Percentiles rank a stretch among this genome's conserved stretches.
These are phyloP conservation scores for Alternaria conjuncta DNA, from an alignment of 2,329 filamentous ascomycete species.

Conservation along the genomic window DNA sequence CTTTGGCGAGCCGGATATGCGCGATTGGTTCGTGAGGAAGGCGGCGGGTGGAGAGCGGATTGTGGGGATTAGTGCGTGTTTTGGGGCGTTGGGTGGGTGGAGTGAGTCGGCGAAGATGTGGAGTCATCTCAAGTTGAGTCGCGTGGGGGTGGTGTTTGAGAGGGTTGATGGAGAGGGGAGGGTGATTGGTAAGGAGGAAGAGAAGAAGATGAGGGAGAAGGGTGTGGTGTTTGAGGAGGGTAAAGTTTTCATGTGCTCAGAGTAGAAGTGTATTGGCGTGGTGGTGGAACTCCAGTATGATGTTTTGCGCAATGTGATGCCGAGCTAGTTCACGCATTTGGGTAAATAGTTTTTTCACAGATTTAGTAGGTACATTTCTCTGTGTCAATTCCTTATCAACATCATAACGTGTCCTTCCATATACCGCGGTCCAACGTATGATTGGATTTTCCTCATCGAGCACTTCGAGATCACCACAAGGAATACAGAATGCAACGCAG, in stretches of 20 bases:
- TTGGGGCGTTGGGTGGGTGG: conserved; percentile 16
- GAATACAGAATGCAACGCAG: background rate
- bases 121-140: conserved; percentile 12
- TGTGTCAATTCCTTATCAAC: fast-evolving
- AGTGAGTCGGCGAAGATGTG: conserved; percentile 9
- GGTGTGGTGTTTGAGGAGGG: background rate
- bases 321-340: background rate
- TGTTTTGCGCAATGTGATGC: background rate
- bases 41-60: conserved; percentile 15
- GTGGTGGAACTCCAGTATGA: background rate
- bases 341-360: background rate
- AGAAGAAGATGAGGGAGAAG: background rate
- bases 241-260: background rate
- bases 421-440: background rate
- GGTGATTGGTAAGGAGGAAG: background rate
- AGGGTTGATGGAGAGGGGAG: background rate
- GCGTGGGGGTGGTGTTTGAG: conserved; percentile 3
- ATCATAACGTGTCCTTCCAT: background rate
- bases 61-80: conserved; percentile 12
- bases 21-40: conserved; percentile 10
- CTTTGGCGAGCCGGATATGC: conserved; percentile 12
- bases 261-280: too few species aligned
- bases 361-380: background rate
- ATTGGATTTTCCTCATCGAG: background rate
- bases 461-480: background rate